Percentiles rank a stretch among this genome's conserved stretches.
phyloP scores from a whole-genome alignment of 352 stramenopile genomes.

The Phytopythium boreale region DNA sequence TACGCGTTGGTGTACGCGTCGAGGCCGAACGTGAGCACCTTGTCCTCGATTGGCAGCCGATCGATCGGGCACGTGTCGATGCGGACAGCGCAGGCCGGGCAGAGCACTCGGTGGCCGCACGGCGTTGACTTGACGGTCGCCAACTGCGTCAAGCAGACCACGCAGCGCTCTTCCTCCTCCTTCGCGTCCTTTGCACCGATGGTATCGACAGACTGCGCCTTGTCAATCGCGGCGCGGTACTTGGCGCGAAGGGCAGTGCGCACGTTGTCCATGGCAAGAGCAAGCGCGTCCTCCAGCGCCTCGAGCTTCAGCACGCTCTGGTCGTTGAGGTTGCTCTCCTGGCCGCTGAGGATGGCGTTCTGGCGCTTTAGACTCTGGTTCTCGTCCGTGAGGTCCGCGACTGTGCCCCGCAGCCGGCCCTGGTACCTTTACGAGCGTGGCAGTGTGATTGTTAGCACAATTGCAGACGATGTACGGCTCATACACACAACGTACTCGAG shows the following conservation, averaged over 20 bases:
- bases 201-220: background rate
- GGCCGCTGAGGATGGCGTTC: constrained; percentile 18
- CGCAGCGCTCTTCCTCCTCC: constrained; percentile 30
- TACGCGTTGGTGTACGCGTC: constrained; percentile 25
- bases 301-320: constrained; percentile 40
- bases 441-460: background rate
- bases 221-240: constrained; percentile 22
- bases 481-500: constrained; percentile 14
- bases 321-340: constrained; percentile 18
- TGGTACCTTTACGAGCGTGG: constrained; percentile 9
- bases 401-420: constrained; percentile 21
- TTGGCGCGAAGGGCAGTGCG: constrained; percentile 23
- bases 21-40: constrained; percentile 64
- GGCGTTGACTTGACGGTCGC: constrained; percentile 50
- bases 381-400: constrained; percentile 18
- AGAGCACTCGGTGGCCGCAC: constrained; percentile 65
- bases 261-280: constrained; percentile 23
- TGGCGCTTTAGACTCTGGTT: constrained; percentile 21
- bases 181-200: background rate
- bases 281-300: constrained; percentile 31
- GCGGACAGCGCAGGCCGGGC: constrained; percentile 44
- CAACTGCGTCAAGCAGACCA: constrained; percentile 52
- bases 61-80: constrained; percentile 60
- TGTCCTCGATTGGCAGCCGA: constrained; percentile 51
- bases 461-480: too few species aligned